Percentiles rank a stretch among this genome's conserved stretches.
These are phyloP conservation scores for Davidsoniella eucalypti DNA, from an alignment of 2,329 filamentous ascomycete genomes.

Conservation along the genomic window DNA sequence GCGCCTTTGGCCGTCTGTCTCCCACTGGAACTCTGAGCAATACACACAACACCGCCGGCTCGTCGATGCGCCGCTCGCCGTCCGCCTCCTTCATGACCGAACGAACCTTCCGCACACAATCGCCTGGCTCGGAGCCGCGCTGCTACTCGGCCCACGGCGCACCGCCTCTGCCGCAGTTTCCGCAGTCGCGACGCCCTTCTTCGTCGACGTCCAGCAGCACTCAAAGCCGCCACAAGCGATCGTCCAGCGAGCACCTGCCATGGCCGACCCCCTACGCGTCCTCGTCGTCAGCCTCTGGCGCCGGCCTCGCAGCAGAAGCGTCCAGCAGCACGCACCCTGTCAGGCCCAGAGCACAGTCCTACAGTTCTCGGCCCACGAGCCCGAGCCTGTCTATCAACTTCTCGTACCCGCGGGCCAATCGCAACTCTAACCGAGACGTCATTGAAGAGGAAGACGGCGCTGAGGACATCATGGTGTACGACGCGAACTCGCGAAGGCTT, in stretches of 20 bases:
- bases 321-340: slow-evolving; percentile 15
- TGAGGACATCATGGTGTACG: slow-evolving; percentile 38
- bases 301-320: slow-evolving; percentile 14
- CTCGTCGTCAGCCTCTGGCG: slow-evolving; percentile 28
- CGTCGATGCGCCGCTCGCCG: slow-evolving; percentile 39
- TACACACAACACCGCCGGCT: background rate
- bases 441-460: slow-evolving; percentile 15
- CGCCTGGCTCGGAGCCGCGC: slow-evolving; percentile 34
- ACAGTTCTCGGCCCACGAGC: slow-evolving; percentile 25
- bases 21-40: background rate
- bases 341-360: slow-evolving; percentile 29
- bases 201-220: slow-evolving; percentile 20
- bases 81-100: slow-evolving; percentile 77
- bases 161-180: background rate
- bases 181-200: background rate
- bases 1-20: slow-evolving; percentile 6
- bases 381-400: slow-evolving; percentile 41
- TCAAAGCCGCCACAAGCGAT: slow-evolving; percentile 38
- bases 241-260: slow-evolving; percentile 21
- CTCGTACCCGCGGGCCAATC: slow-evolving; percentile 34
- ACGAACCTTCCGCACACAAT: slow-evolving; percentile 70
- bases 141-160: slow-evolving; percentile 27
- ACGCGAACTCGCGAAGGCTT: slow-evolving; percentile 49
- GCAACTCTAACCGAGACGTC: slow-evolving; percentile 25
- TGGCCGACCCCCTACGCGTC: background rate